Evolutionary conservation across 768 basidiomycete species (phyloP).

Genomic region (Amanita molliuscula): DNA sequence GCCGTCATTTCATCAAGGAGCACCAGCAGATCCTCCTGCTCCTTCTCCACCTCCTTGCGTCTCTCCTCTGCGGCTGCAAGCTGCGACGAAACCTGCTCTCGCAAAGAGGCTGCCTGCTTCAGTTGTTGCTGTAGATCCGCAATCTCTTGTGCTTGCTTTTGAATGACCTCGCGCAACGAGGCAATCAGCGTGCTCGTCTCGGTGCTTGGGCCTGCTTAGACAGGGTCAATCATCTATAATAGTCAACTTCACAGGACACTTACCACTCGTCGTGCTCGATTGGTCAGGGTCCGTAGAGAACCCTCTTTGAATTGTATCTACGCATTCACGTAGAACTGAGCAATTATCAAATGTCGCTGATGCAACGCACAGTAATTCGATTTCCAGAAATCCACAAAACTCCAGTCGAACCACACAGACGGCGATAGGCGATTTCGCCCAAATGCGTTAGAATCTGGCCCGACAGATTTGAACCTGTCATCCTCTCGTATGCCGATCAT

Average conservation of each 20-base stretch:
- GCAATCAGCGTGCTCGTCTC: constrained; percentile 76
- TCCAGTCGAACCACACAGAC: constrained; percentile 91
- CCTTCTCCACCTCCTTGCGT: constrained; percentile 81
- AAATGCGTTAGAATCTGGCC: constrained; percentile 74
- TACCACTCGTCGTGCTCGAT: constrained; percentile 49
- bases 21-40: constrained; percentile 93
- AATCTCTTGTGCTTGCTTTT: constrained; percentile 73
- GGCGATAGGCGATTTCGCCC: constrained; percentile 32
- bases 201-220: constrained; percentile 44
- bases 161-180: constrained; percentile 77
- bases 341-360: neutral
- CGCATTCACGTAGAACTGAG: neutral
- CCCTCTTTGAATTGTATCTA: constrained; percentile 71
- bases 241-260: constrained; percentile 13
- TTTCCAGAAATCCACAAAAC: constrained; percentile 98
- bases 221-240: constrained; percentile 1
- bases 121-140: constrained; percentile 56
- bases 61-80: constrained; percentile 49
- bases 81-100: constrained; percentile 33
- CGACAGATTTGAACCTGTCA: constrained; percentile 82
- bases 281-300: constrained; percentile 61
- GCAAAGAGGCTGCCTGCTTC: constrained; percentile 24
- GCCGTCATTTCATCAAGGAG: constrained; percentile 83
- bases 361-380: constrained; percentile 78
- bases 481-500: constrained; percentile 87